A percentile compares a stretch with the other conserved stretches of the same genome.
phyloP scores from a whole-genome alignment of 768 basidiomycete species.

The Auriscalpium orientale region DNA sequence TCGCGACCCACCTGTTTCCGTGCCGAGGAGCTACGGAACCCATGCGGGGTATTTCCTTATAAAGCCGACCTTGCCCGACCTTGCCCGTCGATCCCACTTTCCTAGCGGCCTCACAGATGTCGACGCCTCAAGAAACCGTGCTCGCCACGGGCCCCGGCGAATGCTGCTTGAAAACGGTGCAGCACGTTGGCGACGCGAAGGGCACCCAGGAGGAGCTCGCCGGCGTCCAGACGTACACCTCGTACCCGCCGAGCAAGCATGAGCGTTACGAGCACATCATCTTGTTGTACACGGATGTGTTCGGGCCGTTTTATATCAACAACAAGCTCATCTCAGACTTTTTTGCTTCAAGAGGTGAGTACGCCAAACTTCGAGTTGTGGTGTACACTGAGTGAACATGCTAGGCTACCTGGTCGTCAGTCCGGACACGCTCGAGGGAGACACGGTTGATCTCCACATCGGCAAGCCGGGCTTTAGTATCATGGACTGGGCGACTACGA shows the following conservation, averaged over 20 bases:
- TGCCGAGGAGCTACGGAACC: no score
- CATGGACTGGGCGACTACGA: not conserved
- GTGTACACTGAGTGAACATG: not conserved
- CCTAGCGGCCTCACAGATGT: no score
- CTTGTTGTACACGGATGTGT: not conserved
- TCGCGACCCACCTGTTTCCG: no score
- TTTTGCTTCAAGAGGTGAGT: not conserved
- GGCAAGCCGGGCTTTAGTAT: not conserved
- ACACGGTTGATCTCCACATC: not conserved
- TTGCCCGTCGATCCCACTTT: no score
- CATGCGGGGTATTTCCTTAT: no score
- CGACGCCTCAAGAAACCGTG: no score
- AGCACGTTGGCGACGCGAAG: not conserved
- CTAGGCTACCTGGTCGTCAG: not conserved
- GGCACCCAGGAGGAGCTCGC: not conserved
- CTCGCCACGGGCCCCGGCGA: not conserved
- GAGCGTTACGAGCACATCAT: not conserved
- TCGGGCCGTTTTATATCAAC: not conserved
- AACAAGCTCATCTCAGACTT: not conserved
- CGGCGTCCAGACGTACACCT: not conserved
- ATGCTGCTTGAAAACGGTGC: not conserved
- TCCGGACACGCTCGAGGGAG: not conserved
- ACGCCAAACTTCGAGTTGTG: not conserved
- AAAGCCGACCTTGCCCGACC: no score
- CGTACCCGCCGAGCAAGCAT: not conserved